Base-by-base conservation (phyloP, 2,329 filamentous ascomycete species). In the Hypoxylon sp. region DNA sequence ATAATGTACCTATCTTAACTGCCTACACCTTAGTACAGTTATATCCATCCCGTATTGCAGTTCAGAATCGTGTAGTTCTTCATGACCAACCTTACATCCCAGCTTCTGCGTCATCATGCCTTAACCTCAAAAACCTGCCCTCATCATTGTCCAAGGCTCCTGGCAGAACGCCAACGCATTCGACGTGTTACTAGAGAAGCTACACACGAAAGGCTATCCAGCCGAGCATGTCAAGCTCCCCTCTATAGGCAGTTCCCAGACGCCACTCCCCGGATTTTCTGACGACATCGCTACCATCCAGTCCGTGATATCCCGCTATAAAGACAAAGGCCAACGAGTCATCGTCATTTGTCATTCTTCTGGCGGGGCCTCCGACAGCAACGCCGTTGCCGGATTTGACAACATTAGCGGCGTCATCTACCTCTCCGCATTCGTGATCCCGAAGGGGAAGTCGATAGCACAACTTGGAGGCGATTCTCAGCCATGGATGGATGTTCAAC, bases 171-270 rank as follows among this genome's bases (percentile, higher is more conserved):
- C 37, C 37, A 30, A 7, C n/a, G 5, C 25, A 2, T 41, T 34
- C n/a, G n/a, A 42, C 15, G 4, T 29, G 8, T 21, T 48, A 7
- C 13, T 48, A 13, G 35, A 40, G 7, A 41, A 41, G 21, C 29
- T 48, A 9, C 44, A 19, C 13, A 29, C 27, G 8, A 36, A 29
- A n/a, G 36, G 36, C 13, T 48, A 48, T 15, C 27, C 19, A 7
- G 36, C 44, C 16, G 29, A 48, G 16, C 44, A 48, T 15, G 44
- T 48, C 29, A 34, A 35, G n/a, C 5, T 41, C 7, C 44, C 44
- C 16, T 41, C 44, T 4, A 35, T 47, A 47, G 44, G 34, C 7
- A 27, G 34, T 16, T 34, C 35, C 17, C 11, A n/a, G 7, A 35
- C 15, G 3, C 35, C 44, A 12, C 44, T 48, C 9, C 44, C 44